Conservation (phyloP, 305 asterid species). For the Nicotiana rustica region DNA sequence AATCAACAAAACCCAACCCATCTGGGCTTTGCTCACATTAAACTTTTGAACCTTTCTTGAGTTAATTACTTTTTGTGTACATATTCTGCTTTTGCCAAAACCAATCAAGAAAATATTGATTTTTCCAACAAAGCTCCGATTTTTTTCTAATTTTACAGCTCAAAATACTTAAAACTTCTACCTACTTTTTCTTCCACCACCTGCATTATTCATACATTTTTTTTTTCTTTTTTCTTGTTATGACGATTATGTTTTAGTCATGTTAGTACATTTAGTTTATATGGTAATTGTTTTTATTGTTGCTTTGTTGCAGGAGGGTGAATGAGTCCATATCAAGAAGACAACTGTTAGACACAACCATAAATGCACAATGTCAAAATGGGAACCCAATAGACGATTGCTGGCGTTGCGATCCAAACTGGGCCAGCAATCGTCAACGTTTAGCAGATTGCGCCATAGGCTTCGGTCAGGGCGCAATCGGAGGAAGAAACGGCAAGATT, state of each 20-base stretch:
- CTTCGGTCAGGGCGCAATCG: constrained; percentile 64
- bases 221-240: no score
- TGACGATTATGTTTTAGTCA: no score
- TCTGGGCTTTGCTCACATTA: constrained; percentile 26
- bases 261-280: no score
- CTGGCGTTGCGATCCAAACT: constrained; percentile 85
- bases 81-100: not conserved
- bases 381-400: constrained; percentile 96
- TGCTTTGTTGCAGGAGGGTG: constrained; percentile 55
- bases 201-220: constrained; percentile 13
- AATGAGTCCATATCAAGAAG: constrained; percentile 65
- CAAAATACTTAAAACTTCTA: not conserved
- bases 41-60: not conserved
- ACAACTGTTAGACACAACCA: constrained; percentile 51
- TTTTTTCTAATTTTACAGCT: not conserved
- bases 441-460: constrained; percentile 85
- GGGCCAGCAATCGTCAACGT: constrained; percentile 71
- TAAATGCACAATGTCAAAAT: constrained; percentile 67
- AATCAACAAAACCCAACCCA: constrained; percentile 5
- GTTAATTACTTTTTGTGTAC: not conserved
- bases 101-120: no score
- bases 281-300: not conserved
- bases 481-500: constrained; percentile 80
- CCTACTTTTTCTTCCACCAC: not conserved
- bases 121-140: not conserved